Evolutionary conservation across 352 stramenopile species (phyloP).

Genomic region (Peronospora destructor): DNA sequence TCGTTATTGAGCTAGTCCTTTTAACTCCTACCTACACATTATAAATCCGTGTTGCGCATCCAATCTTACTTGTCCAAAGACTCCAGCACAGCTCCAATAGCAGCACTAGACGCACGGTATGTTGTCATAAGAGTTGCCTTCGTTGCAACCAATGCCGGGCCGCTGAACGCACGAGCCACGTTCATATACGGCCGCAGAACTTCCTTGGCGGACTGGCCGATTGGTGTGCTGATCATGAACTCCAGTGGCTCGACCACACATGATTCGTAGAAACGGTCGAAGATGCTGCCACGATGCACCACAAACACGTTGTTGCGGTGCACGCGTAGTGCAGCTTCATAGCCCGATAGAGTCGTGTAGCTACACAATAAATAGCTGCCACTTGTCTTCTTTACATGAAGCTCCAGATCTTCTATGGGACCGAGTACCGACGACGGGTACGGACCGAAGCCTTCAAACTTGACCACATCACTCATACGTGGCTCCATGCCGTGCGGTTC

Average conservation of each 20-base stretch:
- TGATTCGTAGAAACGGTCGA: slow-evolving; percentile 63
- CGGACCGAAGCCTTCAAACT: slow-evolving; percentile 67
- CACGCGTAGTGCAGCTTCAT: slow-evolving; percentile 50
- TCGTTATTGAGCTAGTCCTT: background rate
- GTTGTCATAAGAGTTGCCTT: slow-evolving; percentile 68
- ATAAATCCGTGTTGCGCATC: background rate
- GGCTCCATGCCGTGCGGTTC: slow-evolving; percentile 76
- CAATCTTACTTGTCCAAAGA: slow-evolving; percentile 44
- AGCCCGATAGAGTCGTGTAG: slow-evolving; percentile 61
- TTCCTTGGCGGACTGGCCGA: slow-evolving; percentile 51
- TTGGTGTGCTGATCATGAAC: slow-evolving; percentile 57
- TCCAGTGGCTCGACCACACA: slow-evolving; percentile 65
- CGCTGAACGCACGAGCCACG: slow-evolving; percentile 60
- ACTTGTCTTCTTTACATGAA: slow-evolving; percentile 77
- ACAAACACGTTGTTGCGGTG: slow-evolving; percentile 81
- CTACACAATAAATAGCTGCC: slow-evolving; percentile 70
- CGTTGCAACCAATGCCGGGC: slow-evolving; percentile 54
- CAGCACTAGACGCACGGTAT: slow-evolving; percentile 58
- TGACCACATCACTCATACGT: slow-evolving; percentile 58
- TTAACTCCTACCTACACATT: background rate
- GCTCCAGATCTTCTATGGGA: slow-evolving; percentile 61
- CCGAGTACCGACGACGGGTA: slow-evolving; percentile 64
- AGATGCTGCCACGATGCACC: slow-evolving; percentile 55
- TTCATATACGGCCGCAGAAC: slow-evolving; percentile 57
- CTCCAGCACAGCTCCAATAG: slow-evolving; percentile 54